Base-by-base conservation (phyloP, 352 stramenopile genomes). In the Elongisporangium senticosum region DNA sequence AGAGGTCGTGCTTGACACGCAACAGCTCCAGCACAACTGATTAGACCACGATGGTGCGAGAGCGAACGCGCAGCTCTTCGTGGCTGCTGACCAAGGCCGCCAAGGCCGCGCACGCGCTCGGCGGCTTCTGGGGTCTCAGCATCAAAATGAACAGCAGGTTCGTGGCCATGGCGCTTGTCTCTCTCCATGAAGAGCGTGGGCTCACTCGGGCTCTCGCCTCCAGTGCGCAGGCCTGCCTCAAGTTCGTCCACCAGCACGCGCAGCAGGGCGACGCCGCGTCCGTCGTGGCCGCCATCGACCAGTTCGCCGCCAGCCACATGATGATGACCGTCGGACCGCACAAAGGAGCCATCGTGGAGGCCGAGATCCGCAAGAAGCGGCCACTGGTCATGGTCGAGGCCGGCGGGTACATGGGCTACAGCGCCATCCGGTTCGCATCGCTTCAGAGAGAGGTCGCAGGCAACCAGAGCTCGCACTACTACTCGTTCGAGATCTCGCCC, bases 321-420 rank as follows among this genome's bases (percentile, higher is more conserved):
- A 70, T 70, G 59, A 70, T 70, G 55, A 67, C 63, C 51, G 49
- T 70, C 17, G 64, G 64, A 0, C 19, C 21, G 15, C 33, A 22
- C 17, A 67, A 70, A 61, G 64, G 64, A 17, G 50, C 48, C 10
- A 50, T 70, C 21, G 28, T 70, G 6, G 64, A 67, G 39, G 51
- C 48, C 19, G 59, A 67, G 37, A 67, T 67, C 43, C 59, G 52
- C 21, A 33, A 63, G 53, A 63, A 64, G 37, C 61, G 56, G 47
- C 58, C 63, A 6, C 49, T n/a, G 6, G 22, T 64, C 49, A 70
- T 70, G 64, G 61, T 56, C 8, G 64, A 67, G 43, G 57, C 66
- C 21, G 64, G 64, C 1, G 64, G 59, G 19, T 70, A 67, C 54
- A 67, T 55, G 5, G 64, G 64, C 3, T 70, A 70, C 55, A 70